Percentiles rank a stretch among this genome's conserved stretches.
Conservation (phyloP, 768 basidiomycete genomes). For the Cystobasidium tubakii region DNA sequence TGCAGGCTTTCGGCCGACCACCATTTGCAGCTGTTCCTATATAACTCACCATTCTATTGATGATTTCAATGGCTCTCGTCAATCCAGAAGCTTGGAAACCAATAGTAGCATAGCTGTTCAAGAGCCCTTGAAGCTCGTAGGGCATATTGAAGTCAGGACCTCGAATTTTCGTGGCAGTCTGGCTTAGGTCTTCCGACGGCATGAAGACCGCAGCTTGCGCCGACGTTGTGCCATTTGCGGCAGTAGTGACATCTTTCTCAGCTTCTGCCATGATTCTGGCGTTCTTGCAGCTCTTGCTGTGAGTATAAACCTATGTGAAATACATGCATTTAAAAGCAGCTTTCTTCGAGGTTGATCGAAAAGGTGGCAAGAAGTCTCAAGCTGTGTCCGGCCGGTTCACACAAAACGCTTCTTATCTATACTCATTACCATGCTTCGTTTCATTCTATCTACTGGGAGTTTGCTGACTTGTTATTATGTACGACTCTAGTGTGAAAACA, state of each 20-base stretch:
- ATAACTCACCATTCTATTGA: conserved; percentile 77
- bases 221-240: not conserved
- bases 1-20: not conserved
- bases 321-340: not conserved
- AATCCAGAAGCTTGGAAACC: conserved; percentile 97
- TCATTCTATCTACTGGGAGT: no score
- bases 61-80: conserved; percentile 77
- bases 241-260: not conserved
- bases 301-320: not conserved
- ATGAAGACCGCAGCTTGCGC: conserved; percentile 37
- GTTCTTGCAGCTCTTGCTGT: not conserved
- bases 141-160: conserved; percentile 81
- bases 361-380: not conserved
- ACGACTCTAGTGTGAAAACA: no score
- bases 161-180: conserved; percentile 63
- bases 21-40: not conserved
- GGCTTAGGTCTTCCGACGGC: conserved; percentile 29
- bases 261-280: not conserved
- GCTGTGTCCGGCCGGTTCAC: not conserved
- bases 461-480: no score
- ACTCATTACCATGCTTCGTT: no score
- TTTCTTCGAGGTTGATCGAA: not conserved
- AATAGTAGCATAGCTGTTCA: conserved; percentile 76
- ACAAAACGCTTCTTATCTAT: no score
- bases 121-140: conserved; percentile 62